Base-by-base conservation (phyloP, 768 basidiomycete genomes). In the Panaeolus papilionaceus region DNA sequence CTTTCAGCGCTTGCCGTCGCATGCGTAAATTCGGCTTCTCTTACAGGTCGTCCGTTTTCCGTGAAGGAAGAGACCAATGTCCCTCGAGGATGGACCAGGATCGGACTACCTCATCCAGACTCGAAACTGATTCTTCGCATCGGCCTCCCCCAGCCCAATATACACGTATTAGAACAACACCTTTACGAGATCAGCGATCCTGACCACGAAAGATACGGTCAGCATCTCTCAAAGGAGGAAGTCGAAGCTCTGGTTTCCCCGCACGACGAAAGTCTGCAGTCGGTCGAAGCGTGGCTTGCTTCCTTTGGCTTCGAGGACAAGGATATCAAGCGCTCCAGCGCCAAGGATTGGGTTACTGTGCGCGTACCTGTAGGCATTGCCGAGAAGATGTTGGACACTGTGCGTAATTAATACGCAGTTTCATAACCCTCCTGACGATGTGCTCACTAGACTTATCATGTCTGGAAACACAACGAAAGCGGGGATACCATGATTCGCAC, bases 321-420 rank as follows among this genome's bases (percentile, higher is more conserved):
- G 39, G 80, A 83, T 64, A 69, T 87, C n/a, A 69, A 75, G 62
- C 85, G 85, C 8, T 90, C 91, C 12, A 79, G 87, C 8, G 89
- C 87, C 0, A 79, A 82, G n/a, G 90, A 92, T 69, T 93, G 90
- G 92, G 78, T 92, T 7, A 86, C 83, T 1, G 72, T 92, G 65
- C 82, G 72, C 18, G 78, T 92, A 18, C 85, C 90, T 0, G 82
- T 93, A 37, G 67, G 77, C 39, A 69, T 86, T 16, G 90, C 85
- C 0, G 92, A 93, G 74, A 76, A 85, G 69, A 90, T 93, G 88
- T 82, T 93, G 28, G 78, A 86, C 72, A 90, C 92, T 77, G 75
- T 77, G 45, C 62, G 23, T 62, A 58, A 38, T 4, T 3, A 18
- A 44, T 67, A 28, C 14, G 49, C 14, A 11, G 10, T n/a, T 45